A percentile compares a stretch with the other conserved stretches of the same genome.
These are phyloP conservation scores for Xylariomycetidae sp. DNA, from an alignment of 2,329 filamentous ascomycete genomes.

Conservation along the genomic window DNA sequence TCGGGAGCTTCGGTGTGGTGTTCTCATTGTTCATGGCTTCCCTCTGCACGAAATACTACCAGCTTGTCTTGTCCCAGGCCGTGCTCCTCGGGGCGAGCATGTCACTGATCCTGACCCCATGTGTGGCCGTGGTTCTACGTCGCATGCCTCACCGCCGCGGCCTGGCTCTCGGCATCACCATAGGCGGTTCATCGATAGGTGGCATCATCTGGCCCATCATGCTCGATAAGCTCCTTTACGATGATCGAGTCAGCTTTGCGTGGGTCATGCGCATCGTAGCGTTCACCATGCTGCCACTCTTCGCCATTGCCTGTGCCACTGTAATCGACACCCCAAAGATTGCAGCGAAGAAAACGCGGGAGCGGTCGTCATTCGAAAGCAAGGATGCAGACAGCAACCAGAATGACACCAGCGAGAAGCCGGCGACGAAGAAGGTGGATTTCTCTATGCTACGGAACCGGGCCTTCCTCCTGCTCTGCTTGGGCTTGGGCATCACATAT, in stretches of 20 bases:
- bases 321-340: slow-evolving; percentile 10
- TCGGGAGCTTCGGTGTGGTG: slow-evolving; percentile 13
- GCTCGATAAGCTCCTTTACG: slow-evolving; percentile 21
- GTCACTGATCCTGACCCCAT: slow-evolving; percentile 17
- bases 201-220: slow-evolving; percentile 29
- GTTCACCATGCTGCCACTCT: slow-evolving; percentile 33
- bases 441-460: slow-evolving; percentile 13
- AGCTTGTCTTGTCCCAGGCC: slow-evolving; percentile 26
- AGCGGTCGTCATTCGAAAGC: slow-evolving; percentile 2
- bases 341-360: neutral
- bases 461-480: slow-evolving; percentile 20
- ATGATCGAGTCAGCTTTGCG: slow-evolving; percentile 22
- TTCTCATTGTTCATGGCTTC: slow-evolving; percentile 25
- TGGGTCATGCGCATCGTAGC: slow-evolving; percentile 27
- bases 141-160: slow-evolving; percentile 19
- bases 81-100: slow-evolving; percentile 17
- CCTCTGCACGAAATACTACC: slow-evolving; percentile 24
- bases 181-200: slow-evolving; percentile 27
- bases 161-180: slow-evolving; percentile 10
- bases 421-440: slow-evolving; percentile 3
- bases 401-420: slow-evolving; percentile 1
- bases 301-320: slow-evolving; percentile 24
- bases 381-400: slow-evolving; percentile 2
- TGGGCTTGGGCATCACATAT: slow-evolving; percentile 29
- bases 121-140: slow-evolving; percentile 16